These are phyloP conservation scores for Dioszegia hungarica DNA, from an alignment of 768 basidiomycete species.

Conservation along the genomic window DNA sequence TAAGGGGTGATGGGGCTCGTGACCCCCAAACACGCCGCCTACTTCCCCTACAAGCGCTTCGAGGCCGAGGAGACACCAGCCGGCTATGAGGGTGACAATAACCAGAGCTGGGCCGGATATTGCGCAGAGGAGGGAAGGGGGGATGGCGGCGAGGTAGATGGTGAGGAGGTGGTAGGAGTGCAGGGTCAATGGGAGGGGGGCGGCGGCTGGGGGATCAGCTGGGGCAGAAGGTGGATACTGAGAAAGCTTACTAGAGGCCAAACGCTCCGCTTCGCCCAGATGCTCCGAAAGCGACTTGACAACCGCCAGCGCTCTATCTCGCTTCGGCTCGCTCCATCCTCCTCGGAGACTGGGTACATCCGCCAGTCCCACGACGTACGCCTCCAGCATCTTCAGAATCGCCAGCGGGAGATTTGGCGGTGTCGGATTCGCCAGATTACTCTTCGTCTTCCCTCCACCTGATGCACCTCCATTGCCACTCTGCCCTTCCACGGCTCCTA, in stretches of 20 bases:
- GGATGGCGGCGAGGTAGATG: constrained; percentile 45
- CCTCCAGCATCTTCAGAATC: constrained; percentile 41
- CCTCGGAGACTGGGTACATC: constrained; percentile 15
- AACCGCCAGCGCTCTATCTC: constrained; percentile 35
- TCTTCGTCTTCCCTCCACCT: constrained; percentile 23
- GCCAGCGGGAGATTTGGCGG: constrained; percentile 43
- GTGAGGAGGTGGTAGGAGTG: constrained; percentile 43
- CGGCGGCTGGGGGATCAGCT: constrained; percentile 31
- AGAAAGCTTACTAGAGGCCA: constrained; percentile 35
- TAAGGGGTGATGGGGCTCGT: constrained; percentile 43
- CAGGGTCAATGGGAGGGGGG: constrained; percentile 43
- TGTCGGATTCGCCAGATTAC: constrained; percentile 32
- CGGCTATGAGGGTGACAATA: constrained; percentile 39
- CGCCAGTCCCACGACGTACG: constrained; percentile 39
- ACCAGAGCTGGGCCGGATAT: constrained; percentile 29
- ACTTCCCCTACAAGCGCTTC: constrained; percentile 47
- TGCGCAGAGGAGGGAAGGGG: constrained; percentile 37
- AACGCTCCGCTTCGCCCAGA: constrained; percentile 41
- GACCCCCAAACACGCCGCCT: constrained; percentile 43
- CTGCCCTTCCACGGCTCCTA: background rate
- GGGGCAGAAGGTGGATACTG: background rate
- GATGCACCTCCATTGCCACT: background rate
- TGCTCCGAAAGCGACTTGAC: constrained; percentile 31
- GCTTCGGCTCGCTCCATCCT: constrained; percentile 42
- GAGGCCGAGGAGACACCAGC: constrained; percentile 45